Percentiles rank a stretch among this genome's conserved stretches.
phyloP scores from a whole-genome alignment of 2,329 filamentous ascomycete genomes.

The Colletotrichum lentis region DNA sequence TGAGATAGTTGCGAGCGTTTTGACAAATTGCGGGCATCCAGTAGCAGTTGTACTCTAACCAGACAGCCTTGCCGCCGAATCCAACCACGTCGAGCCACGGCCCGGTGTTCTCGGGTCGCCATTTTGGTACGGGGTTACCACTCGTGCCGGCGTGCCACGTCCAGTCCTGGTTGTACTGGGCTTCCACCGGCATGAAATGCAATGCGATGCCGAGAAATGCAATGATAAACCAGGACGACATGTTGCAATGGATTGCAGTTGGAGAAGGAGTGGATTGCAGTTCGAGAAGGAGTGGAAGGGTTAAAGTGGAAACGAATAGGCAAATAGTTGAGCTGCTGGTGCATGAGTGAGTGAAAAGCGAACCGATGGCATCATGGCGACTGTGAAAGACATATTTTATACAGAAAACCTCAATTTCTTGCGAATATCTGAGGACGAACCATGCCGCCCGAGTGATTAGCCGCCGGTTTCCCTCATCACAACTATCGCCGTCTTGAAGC shows the following conservation, averaged over 20 bases:
- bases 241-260: constrained; percentile 14
- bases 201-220: constrained; percentile 13
- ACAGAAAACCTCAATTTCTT: constrained; percentile 11
- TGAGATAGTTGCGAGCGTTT: constrained; percentile 38
- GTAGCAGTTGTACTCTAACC: constrained; percentile 41
- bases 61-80: constrained; percentile 19
- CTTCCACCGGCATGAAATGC: constrained; percentile 8
- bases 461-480: constrained; percentile 17
- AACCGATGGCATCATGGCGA: constrained; percentile 13
- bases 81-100: constrained; percentile 2
- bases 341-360: constrained; percentile 15
- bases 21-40: constrained; percentile 42
- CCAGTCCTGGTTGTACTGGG: constrained; percentile 15
- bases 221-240: constrained; percentile 15
- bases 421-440: constrained; percentile 16
- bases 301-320: constrained; percentile 12
- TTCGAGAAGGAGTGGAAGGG: background rate
- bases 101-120: constrained; percentile 3
- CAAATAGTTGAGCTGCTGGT: constrained; percentile 17
- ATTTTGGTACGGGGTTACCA: constrained; percentile 6
- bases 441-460: constrained; percentile 15
- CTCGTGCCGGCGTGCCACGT: constrained; percentile 15
- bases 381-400: constrained; percentile 6
- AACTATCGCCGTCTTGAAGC: constrained; percentile 16
- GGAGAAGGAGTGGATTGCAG: constrained; percentile 11